Evolutionary conservation across 2,329 filamentous ascomycete species (phyloP), one percentile per base, ranked within the genome.

Genomic region (Fusarium sp.): DNA sequence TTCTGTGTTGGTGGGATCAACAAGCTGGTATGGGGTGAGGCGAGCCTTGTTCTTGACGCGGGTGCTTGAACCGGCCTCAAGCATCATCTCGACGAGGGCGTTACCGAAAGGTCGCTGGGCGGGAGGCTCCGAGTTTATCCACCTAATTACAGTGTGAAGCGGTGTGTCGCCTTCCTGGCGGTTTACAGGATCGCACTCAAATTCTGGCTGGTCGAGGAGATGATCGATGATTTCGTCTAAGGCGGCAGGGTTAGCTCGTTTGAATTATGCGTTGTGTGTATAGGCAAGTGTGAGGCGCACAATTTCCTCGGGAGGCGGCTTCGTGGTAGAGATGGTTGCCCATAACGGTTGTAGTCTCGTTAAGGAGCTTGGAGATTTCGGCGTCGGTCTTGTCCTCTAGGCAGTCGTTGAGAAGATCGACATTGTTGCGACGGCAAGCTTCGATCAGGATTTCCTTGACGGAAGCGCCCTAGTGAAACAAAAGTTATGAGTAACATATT

Each of bases 371-470:
- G 34, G 94, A 90, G 65, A 93, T 89, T 75, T 92, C 86, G 63
- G 88, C 86, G 57, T 91, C 89, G 62, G 83, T 81, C 71, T 87
- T 87, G 71, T 83, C 82, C 44, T 87, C 82, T 72, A 98, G 86
- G 61, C 94, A 87, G 75, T 96, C 91, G 74, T 88, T 83, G 60
- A 98, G 89, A 65, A 98, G 89, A 57, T 95, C 91, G 73, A 90
- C 90, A 82, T 98, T 98, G 86, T 98, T 95, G 77, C 94, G 89
- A 67, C 95, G 93, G 83, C 93, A 97, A 75, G 96, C 93, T 84
- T 97, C 95, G 81, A 98, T 89, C 75, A 98, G 88, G 77, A 93
- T 88, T 84, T 98, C 95, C 80, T 91, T 87, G 48, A 90, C 89
- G 65, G 93, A 93, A 74, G 95, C 95, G 79, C 95, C 96, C 92